Percentiles rank a stretch among this genome's conserved stretches.
Conservation (phyloP, 148 eudicot genomes). For the Amaranthus cruentus region DNA sequence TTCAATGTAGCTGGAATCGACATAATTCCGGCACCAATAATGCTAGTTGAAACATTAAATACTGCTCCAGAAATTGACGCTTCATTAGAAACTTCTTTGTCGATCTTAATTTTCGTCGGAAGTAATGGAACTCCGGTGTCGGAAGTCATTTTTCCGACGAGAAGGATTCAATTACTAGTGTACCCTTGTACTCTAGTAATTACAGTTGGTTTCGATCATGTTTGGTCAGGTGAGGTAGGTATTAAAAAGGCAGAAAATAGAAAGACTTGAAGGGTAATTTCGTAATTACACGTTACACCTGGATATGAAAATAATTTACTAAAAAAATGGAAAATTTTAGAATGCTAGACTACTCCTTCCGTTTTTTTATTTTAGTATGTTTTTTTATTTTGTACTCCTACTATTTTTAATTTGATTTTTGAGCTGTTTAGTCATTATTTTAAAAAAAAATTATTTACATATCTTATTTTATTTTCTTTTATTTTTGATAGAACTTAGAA, state of each 20-base stretch:
- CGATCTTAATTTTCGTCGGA: neutral
- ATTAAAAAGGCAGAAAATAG: neutral
- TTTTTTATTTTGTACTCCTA: too few species aligned
- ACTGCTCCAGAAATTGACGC: slow-evolving; percentile 69
- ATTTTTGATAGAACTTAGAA: too few species aligned
- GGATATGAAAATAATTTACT: neutral
- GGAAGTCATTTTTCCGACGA: slow-evolving; percentile 14
- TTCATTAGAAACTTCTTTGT: neutral
- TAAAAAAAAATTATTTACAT: too few species aligned
- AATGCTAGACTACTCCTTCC: too few species aligned
- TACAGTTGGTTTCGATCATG: neutral
- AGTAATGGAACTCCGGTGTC: slow-evolving; percentile 15
- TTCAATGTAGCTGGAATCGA: slow-evolving; percentile 89
- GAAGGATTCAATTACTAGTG: neutral
- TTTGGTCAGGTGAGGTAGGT: neutral
- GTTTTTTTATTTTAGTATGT: too few species aligned
- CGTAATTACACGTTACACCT: neutral
- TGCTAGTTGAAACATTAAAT: slow-evolving; percentile 86
- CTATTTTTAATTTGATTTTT: too few species aligned
- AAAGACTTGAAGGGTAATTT: neutral
- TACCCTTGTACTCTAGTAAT: neutral
- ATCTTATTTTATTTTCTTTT: too few species aligned
- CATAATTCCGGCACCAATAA: slow-evolving; percentile 92
- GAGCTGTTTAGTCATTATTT: too few species aligned
- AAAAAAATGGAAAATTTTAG: too few species aligned